phyloP scores from a whole-genome alignment of 768 basidiomycete species.

The Pleurotus pulmonarius region DNA sequence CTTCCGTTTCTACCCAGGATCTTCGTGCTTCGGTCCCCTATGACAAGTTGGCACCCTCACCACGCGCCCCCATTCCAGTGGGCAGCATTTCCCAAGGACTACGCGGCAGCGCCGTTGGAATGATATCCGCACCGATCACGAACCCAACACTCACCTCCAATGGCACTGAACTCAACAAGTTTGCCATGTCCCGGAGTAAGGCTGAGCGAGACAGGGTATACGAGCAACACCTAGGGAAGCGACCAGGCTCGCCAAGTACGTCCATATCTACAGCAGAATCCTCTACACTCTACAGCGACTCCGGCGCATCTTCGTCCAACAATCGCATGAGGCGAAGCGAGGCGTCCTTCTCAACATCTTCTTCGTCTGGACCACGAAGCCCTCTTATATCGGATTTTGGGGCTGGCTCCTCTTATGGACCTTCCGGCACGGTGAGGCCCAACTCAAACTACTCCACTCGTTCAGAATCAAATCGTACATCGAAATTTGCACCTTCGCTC shows the following conservation, averaged over 20 bases:
- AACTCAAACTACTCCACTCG: conserved; percentile 48
- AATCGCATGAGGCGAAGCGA: conserved; percentile 51
- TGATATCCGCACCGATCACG: conserved; percentile 79
- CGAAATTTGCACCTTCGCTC: conserved; percentile 59
- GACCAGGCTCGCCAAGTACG: conserved; percentile 47
- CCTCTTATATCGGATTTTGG: conserved; percentile 54
- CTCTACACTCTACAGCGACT: conserved; percentile 54
- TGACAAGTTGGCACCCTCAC: conserved; percentile 56
- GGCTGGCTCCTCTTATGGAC: conserved; percentile 11
- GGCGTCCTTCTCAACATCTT: conserved; percentile 30
- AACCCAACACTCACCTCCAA: conserved; percentile 73
- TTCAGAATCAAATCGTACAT: conserved; percentile 54
- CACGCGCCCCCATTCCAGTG: conserved; percentile 58
- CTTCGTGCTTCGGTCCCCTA: conserved; percentile 72
- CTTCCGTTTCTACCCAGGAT: conserved; percentile 58
- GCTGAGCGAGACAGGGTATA: conserved; percentile 55
- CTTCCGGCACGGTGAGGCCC: conserved; percentile 43
- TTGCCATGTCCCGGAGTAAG: conserved; percentile 45
- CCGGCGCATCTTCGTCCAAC: conserved; percentile 30
- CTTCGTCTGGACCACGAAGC: conserved; percentile 43
- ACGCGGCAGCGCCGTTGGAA: conserved; percentile 28
- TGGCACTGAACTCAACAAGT: conserved; percentile 71
- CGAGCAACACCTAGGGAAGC: conserved; percentile 30
- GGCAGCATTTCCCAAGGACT: conserved; percentile 52
- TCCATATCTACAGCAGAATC: conserved; percentile 56